Evolutionary conservation across 73 alveolate genomes (phyloP).

Genomic region (Urostyla sp.): DNA sequence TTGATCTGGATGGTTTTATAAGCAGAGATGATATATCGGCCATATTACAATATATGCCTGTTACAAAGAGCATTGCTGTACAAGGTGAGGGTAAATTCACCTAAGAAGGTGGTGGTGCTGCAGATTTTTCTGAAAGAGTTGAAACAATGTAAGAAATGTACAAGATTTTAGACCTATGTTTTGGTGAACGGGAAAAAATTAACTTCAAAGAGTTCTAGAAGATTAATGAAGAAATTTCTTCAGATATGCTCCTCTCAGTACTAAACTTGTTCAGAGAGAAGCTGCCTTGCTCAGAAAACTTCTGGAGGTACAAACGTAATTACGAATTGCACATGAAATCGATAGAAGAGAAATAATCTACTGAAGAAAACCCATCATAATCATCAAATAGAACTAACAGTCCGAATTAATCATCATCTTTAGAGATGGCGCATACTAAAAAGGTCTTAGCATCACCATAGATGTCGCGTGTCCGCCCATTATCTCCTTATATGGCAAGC

Average conservation of each 20-base stretch:
- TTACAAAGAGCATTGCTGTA: neutral
- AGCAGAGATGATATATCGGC: conserved; percentile 79
- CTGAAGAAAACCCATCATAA: no score
- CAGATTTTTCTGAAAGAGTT: conserved; percentile 48
- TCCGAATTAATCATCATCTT: neutral
- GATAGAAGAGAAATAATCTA: neutral
- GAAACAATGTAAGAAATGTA: conserved; percentile 56
- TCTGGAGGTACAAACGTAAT: conserved; percentile 55
- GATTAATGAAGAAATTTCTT: conserved; percentile 57
- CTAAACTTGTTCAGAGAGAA: conserved; percentile 54
- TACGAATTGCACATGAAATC: conserved; percentile 32
- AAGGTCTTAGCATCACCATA: conserved; percentile 58
- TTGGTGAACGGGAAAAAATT: conserved; percentile 37
- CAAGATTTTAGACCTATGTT: conserved; percentile 58
- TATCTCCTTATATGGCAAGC: conserved; percentile 16
- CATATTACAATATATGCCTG: conserved; percentile 72
- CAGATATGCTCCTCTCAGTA: conserved; percentile 68
- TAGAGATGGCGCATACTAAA: neutral
- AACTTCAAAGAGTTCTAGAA: conserved; percentile 40
- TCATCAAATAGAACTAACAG: neutral
- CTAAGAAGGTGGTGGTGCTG: conserved; percentile 72
- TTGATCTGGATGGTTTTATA: conserved; percentile 84
- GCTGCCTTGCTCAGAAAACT: conserved; percentile 69
- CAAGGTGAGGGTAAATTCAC: conserved; percentile 56
- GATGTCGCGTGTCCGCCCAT: conserved; percentile 30